Conservation (phyloP, 2,329 filamentous ascomycete genomes). For the Epichloe amarillans region DNA sequence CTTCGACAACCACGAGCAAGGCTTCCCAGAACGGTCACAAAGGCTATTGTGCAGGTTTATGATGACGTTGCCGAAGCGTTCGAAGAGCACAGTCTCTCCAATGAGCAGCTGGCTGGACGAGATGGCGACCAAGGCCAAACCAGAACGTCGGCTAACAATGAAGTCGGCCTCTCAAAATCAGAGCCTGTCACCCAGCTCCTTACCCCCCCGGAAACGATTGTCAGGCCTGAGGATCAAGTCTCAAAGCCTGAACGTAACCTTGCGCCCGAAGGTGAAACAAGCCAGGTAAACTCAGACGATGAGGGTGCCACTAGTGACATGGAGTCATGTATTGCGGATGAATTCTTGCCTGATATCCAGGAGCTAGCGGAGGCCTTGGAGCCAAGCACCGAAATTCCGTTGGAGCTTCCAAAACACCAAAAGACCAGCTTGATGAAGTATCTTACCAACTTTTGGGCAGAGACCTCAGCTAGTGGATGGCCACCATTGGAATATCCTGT, state of each 20-base stretch:
- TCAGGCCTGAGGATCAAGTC: conserved; percentile 12
- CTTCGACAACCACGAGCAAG: conserved; percentile 65
- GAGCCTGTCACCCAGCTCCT: conserved; percentile 9
- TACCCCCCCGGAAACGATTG: conserved; percentile 13
- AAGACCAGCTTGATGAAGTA: conserved; percentile 91
- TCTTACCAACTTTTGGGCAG: conserved; percentile 95
- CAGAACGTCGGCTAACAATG: conserved; percentile 11
- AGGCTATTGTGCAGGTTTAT: conserved; percentile 91
- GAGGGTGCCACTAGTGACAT: conserved; percentile 58
- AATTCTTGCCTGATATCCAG: conserved; percentile 50
- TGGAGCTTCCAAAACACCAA: conserved; percentile 82
- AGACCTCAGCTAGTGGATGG: conserved; percentile 93
- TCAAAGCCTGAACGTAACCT: conserved; percentile 18
- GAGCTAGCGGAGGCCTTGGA: conserved; percentile 51
- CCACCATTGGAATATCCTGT: conserved; percentile 83
- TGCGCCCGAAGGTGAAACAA: conserved; percentile 16
- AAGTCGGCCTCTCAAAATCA: conserved; percentile 10
- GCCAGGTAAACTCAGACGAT: conserved; percentile 52
- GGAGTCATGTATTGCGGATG: conserved; percentile 56
- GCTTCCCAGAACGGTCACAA: conserved; percentile 76
- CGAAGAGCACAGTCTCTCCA: conserved; percentile 56
- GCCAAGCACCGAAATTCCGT: conserved; percentile 43
- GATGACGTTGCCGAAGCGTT: conserved; percentile 88
- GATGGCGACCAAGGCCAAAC: conserved; percentile 7
- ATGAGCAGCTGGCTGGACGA: conserved; percentile 22